Conservation (phyloP, 2,329 filamentous ascomycete species). For the Arthrobotrys megalospora region DNA sequence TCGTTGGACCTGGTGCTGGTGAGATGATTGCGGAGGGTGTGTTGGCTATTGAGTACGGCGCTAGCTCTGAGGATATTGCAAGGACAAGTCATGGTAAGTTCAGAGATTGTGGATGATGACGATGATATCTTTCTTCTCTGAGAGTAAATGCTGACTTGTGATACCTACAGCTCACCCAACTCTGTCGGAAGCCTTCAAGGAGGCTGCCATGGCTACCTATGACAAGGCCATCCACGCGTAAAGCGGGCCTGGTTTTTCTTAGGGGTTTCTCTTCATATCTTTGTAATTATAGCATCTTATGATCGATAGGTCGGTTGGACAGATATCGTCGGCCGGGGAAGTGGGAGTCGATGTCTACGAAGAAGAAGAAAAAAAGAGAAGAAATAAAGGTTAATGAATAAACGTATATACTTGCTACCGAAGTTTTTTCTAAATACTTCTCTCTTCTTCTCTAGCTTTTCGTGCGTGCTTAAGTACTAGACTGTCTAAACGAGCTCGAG, state of each 20-base stretch:
- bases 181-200: slow-evolving; percentile 97
- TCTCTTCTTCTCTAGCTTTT: no score
- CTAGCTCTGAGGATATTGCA: slow-evolving; percentile 92
- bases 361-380: not conserved
- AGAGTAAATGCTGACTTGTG: slow-evolving; percentile 1
- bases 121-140: not conserved
- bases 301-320: slow-evolving; percentile 28
- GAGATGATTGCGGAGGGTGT: slow-evolving; percentile 99
- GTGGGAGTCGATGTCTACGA: slow-evolving; percentile 8
- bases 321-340: slow-evolving; percentile 1
- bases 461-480: not conserved
- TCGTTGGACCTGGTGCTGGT: slow-evolving; percentile 93
- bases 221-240: slow-evolving; percentile 97
- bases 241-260: slow-evolving; percentile 57
- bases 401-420: slow-evolving; percentile 40
- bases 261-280: slow-evolving; percentile 38
- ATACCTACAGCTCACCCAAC: slow-evolving; percentile 80
- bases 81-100: slow-evolving; percentile 84
- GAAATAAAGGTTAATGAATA: slow-evolving; percentile 30
- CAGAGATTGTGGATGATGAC: slow-evolving; percentile 12
- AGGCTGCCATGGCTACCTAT: slow-evolving; percentile 98
- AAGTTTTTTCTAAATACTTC: slow-evolving; percentile 3
- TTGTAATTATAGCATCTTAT: slow-evolving; percentile 61
- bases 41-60: slow-evolving; percentile 94
- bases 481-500: no score